A percentile compares a stretch with the other conserved stretches of the same genome.
Conservation (phyloP, 1,284 basidiomycete species). For the Malassezia caprae region DNA sequence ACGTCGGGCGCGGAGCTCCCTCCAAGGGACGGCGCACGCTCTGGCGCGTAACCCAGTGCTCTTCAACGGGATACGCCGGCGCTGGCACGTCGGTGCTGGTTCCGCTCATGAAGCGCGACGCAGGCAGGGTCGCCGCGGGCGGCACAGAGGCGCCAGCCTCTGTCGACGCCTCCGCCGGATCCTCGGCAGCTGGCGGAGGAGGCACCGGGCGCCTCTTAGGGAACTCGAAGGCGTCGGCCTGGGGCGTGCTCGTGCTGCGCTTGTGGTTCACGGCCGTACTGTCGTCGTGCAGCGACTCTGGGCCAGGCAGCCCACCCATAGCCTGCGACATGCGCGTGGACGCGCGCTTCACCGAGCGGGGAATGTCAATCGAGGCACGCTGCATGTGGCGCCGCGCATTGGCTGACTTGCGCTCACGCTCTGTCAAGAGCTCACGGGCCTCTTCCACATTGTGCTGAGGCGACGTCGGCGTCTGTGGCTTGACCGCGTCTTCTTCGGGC, state of each 20-base stretch:
- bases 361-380: constrained; percentile 17
- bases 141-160: neutral
- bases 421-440: constrained; percentile 9
- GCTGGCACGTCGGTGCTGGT: neutral
- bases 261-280: neutral
- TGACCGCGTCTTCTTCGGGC: neutral
- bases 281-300: neutral
- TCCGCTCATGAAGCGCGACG: neutral
- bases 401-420: constrained; percentile 6
- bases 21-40: neutral
- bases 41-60: neutral
- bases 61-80: neutral
- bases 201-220: neutral
- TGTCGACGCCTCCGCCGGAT: neutral
- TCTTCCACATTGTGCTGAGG: constrained; percentile 8
- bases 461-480: constrained; percentile 14
- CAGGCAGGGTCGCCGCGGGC: neutral
- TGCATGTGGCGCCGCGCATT: constrained; percentile 11
- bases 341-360: constrained; percentile 13
- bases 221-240: neutral
- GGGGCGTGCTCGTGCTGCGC: constrained; percentile 1
- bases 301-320: neutral
- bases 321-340: constrained; percentile 11
- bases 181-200: neutral
- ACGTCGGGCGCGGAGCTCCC: neutral